Evolutionary conservation across 345 rosid genomes (phyloP), one percentile per base, ranked within the genome.

Genomic region (Trapa incisa): DNA sequence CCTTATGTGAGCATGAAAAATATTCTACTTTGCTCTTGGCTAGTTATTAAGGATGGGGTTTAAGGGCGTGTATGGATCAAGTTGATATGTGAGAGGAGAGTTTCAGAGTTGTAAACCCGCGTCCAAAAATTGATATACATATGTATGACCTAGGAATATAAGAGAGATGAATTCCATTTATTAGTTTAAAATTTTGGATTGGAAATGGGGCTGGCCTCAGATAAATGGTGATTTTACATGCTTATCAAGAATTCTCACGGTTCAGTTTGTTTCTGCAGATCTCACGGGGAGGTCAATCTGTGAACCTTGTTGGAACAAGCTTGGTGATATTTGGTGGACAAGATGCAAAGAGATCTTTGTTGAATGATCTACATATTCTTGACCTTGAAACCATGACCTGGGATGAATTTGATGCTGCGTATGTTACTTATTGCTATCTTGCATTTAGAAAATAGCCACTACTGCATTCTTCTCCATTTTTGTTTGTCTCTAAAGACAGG

Each of bases 201-300:
- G 43, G 43, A 41, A 4, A 41, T 41, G 43, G 7, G 43, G 4
- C 43, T 41, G 7, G 43, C 43, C 43, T 41, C 43, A 41, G 4
- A 41, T 41, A 41, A 41, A 41, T 41, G 43, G 43, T 3, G 1
- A 45, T 45, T 45, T 45, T 45, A 45, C 48, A 45, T 7, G 0
- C 7, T 13, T 45, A 32, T 57, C 17, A 48, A 37, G 66, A 57
- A 53, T 63, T 35, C 45, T 61, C 58, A 61, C 66, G 36, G 65
- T 68, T 53, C 35, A 61, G 50, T 52, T 67, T 56, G 82, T 69
- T 66, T 42, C 72, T 83, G 76, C 74, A 95, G 99, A 85, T 83
- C 73, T 91, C 99, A 54, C 98, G 98, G 54, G 98, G 99, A 67
- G 97, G 99, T 77, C 99, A 95, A 73, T 89, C 99, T 14, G 98